Conservation (phyloP, 2,329 filamentous ascomycete genomes). For the Westerdykella ornata region DNA sequence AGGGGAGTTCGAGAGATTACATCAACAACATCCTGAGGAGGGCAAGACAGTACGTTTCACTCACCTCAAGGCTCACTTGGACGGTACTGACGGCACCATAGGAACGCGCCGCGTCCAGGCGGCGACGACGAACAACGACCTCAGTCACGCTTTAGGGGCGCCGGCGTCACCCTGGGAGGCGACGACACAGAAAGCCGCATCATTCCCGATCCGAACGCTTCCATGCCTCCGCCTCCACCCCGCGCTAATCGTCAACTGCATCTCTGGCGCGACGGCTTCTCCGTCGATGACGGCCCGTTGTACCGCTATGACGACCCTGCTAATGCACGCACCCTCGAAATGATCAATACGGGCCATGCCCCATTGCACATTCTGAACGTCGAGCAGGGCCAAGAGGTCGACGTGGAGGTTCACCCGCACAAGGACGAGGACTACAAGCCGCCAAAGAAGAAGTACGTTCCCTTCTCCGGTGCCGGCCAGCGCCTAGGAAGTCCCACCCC, state of each 20-base stretch:
- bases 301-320: slow-evolving; percentile 72
- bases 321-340: slow-evolving; percentile 63
- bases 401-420: slow-evolving; percentile 68
- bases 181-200: slow-evolving; percentile 65
- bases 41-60: slow-evolving; percentile 38
- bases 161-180: slow-evolving; percentile 70
- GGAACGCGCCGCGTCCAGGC: slow-evolving; percentile 56
- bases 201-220: slow-evolving; percentile 55
- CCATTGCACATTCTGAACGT: slow-evolving; percentile 75
- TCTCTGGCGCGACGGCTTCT: slow-evolving; percentile 79
- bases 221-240: slow-evolving; percentile 36
- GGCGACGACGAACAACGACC: slow-evolving; percentile 44
- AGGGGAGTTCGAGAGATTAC: slow-evolving; percentile 42
- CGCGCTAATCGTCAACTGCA: slow-evolving; percentile 65
- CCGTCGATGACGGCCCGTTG: slow-evolving; percentile 72
- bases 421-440: slow-evolving; percentile 67
- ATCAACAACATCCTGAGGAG: slow-evolving; percentile 47
- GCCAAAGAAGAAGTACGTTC: slow-evolving; percentile 68
- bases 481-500: slow-evolving; percentile 73
- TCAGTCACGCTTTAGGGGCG: slow-evolving; percentile 55
- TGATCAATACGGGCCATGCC: slow-evolving; percentile 71
- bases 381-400: slow-evolving; percentile 64
- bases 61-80: background rate
- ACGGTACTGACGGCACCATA: slow-evolving; percentile 30
- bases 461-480: slow-evolving; percentile 65